Evolutionary conservation across 352 stramenopile genomes (phyloP), one percentile per base, ranked within the genome.

Genomic region (Phytophthora europaea): DNA sequence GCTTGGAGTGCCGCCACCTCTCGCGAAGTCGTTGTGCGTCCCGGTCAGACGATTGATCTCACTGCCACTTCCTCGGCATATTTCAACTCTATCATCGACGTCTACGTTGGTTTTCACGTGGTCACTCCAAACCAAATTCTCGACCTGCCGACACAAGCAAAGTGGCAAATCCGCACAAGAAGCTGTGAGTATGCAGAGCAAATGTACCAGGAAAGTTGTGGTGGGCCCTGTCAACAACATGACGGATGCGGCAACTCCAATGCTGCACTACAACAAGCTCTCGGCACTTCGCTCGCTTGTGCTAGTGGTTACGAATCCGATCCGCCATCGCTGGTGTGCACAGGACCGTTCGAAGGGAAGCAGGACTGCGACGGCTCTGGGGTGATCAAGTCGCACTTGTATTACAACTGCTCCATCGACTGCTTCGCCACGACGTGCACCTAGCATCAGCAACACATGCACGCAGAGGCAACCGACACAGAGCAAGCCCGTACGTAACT

Each of bases 21-120:
- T 16, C 76, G 87, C 1, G 61, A 80, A 51, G 70, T 89, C 15
- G 64, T 90, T 12, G 55, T 91, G 16, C 64, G 59, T 2, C 82
- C 83, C 18, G 83, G 83, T 1, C 73, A 92, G 18, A 71, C 72
- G 7, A 64, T 94, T 28, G 83, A 92, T 55, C 65, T 94, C 5
- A 61, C 73, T 15, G 80, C 79, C 6, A 76, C 65, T n/a, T 82
- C 85, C 1, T 84, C 88, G 0, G 34, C 67, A 4, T 79, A 80
- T 23, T 94, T 93, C 68, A 91, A 90, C 68, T 77, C 88, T 13
- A 67, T 87, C 58, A 66, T 82, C 1, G 84, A 93, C 55, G 85
- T 94, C 6, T 91, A 89, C 67, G 5, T 95, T 5, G 85, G 70
- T 23, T 95, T 95, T 67, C 88, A 95, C 50, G 73, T 92, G 15